phyloP scores from a whole-genome alignment of 2,329 filamentous ascomycete genomes.

The Diaporthe amygdali region DNA sequence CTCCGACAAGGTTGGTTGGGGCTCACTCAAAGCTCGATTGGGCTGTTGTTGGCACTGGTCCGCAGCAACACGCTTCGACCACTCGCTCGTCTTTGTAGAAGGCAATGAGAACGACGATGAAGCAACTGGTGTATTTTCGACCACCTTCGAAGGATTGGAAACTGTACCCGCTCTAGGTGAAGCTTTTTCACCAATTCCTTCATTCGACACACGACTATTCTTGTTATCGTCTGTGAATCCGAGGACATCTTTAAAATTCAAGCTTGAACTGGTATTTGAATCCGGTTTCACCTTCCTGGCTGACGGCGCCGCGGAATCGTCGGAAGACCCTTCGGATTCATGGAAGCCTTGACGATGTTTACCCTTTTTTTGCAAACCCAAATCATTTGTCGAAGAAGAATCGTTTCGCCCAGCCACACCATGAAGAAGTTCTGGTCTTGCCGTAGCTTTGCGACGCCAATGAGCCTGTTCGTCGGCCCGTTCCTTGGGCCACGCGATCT shows the following conservation, averaged over 20 bases:
- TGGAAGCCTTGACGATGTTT: accelerated
- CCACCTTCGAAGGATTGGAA: no score
- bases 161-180: not conserved
- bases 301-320: not conserved
- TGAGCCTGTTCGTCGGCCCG: not conserved
- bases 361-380: no score
- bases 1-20: not conserved
- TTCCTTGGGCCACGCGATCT: not conserved
- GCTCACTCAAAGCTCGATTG: not conserved
- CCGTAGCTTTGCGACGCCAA: not conserved
- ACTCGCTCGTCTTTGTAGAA: not conserved
- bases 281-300: accelerated
- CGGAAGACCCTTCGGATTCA: not conserved
- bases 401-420: not conserved
- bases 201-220: not conserved
- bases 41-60: not conserved
- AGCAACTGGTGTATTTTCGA: no score
- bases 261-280: not conserved
- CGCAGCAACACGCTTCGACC: not conserved
- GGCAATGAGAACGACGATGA: no score
- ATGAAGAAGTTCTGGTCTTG: not conserved
- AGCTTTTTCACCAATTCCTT: not conserved
- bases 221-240: not conserved
- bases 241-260: accelerated
- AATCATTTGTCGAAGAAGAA: accelerated